phyloP scores from a whole-genome alignment of 2,329 filamentous ascomycete genomes.

The Cladosporium sp. region DNA sequence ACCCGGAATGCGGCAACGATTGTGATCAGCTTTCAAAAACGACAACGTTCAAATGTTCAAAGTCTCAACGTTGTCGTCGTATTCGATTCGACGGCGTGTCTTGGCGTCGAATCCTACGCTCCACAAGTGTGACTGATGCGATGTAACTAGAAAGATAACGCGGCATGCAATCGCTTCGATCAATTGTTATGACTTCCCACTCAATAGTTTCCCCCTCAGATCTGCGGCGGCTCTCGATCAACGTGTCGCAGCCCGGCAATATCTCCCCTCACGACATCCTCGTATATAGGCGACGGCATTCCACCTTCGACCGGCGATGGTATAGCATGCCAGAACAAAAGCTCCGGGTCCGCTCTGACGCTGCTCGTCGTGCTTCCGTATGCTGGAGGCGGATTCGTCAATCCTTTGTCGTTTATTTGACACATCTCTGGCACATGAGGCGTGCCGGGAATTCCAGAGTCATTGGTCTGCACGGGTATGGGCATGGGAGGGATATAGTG shows the following conservation, averaged over 20 bases:
- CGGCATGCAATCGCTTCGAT: not conserved
- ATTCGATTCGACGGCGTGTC: not conserved
- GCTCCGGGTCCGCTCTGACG: slow-evolving; percentile 78
- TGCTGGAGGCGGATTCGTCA: slow-evolving; percentile 66
- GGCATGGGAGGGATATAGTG: slow-evolving; percentile 72
- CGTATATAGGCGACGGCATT: slow-evolving; percentile 38
- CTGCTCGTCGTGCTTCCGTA: slow-evolving; percentile 85
- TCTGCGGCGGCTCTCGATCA: not conserved
- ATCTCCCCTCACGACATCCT: slow-evolving; percentile 26
- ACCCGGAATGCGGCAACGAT: not conserved
- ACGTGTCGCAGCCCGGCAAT: not conserved
- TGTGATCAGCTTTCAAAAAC: not conserved
- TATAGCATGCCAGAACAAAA: slow-evolving; percentile 68
- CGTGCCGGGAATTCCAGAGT: slow-evolving; percentile 45
- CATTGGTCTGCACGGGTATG: slow-evolving; percentile 73
- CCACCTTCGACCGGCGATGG: slow-evolving; percentile 29
- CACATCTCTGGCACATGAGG: slow-evolving; percentile 33
- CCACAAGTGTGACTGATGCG: not conserved
- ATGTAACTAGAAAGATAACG: not conserved
- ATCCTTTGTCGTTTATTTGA: slow-evolving; percentile 30
- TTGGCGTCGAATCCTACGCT: not conserved
- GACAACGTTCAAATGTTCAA: not conserved
- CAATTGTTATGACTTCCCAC: not conserved
- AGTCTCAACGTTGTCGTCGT: not conserved
- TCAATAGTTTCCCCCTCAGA: not conserved